A percentile compares a stretch with the other conserved stretches of the same genome.
Evolutionary conservation across 1,284 basidiomycete species (phyloP).

Genomic region (Ustilago tritici): DNA sequence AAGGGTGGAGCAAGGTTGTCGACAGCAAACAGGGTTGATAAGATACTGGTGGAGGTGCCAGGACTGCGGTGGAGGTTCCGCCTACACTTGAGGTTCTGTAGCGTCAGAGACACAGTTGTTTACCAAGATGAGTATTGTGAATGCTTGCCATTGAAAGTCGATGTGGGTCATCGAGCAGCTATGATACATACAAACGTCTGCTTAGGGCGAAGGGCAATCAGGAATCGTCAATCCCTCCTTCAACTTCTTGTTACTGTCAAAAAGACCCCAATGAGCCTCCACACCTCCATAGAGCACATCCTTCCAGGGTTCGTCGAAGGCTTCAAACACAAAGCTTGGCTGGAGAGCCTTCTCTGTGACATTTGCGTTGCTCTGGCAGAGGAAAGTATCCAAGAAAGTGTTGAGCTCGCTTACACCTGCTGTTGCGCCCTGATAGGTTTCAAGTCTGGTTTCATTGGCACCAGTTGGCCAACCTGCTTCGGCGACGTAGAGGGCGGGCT

Average conservation of each 20-base stretch:
- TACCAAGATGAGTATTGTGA: too few relatives aligned
- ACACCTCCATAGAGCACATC: constrained; percentile 82
- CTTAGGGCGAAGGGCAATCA: constrained; percentile 68
- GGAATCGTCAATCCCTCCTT: constrained; percentile 71
- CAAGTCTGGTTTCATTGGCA: constrained; percentile 51
- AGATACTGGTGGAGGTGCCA: too few relatives aligned
- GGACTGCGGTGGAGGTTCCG: too few relatives aligned
- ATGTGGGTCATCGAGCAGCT: too few relatives aligned
- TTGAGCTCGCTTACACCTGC: constrained; percentile 55
- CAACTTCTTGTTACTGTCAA: constrained; percentile 46
- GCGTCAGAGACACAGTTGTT: too few relatives aligned
- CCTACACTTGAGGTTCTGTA: too few relatives aligned
- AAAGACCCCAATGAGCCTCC: constrained; percentile 73
- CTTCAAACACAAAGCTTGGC: constrained; percentile 72
- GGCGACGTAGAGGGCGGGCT: constrained; percentile 80
- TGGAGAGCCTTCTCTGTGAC: constrained; percentile 76
- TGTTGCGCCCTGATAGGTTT: constrained; percentile 41
- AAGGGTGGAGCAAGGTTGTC: too few relatives aligned
- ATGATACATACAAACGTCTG: neutral
- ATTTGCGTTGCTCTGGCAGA: constrained; percentile 86
- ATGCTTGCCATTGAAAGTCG: too few relatives aligned
- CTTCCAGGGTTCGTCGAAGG: constrained; percentile 89
- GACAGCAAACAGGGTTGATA: too few relatives aligned
- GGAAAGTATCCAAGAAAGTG: constrained; percentile 82
- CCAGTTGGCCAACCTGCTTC: constrained; percentile 95